Percentiles rank a stretch among this genome's conserved stretches.
phyloP scores from a whole-genome alignment of 2,329 filamentous ascomycete genomes.

The Phialophora macrospora region DNA sequence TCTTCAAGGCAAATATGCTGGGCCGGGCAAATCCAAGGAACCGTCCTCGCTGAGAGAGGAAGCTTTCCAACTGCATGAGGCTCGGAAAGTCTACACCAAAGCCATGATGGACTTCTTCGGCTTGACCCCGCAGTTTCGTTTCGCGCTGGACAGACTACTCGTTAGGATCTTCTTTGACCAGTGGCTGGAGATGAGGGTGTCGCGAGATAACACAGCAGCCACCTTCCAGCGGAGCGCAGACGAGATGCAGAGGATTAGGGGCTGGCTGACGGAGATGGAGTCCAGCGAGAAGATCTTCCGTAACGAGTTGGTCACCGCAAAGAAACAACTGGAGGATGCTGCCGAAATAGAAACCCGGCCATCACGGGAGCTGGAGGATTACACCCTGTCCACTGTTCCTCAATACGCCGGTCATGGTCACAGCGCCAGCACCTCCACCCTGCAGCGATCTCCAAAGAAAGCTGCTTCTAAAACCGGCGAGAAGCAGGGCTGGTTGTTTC shows the following conservation, averaged over 20 bases:
- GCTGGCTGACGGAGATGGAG: conserved; percentile 96
- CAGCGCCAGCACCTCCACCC: conserved; percentile 54
- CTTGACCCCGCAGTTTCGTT: conserved; percentile 81
- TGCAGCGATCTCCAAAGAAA: conserved; percentile 59
- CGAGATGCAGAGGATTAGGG: conserved; percentile 89
- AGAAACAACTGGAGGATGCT: conserved; percentile 79
- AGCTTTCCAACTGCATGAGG: conserved; percentile 93
- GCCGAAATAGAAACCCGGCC: conserved; percentile 74
- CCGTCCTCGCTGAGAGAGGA: conserved; percentile 89
- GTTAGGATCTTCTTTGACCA: conserved; percentile 84
- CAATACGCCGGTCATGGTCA: conserved; percentile 75
- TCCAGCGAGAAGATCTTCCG: conserved; percentile 81
- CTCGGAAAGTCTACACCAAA: conserved; percentile 85
- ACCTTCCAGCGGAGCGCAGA: conserved; percentile 69
- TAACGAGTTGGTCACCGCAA: conserved; percentile 76
- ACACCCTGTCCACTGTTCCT: conserved; percentile 85
- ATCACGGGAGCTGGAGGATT: conserved; percentile 90
- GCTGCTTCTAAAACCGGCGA: conserved; percentile 58
- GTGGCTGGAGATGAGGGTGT: conserved; percentile 81
- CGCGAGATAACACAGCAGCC: conserved; percentile 67
- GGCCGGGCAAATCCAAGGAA: conserved; percentile 91
- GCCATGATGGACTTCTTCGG: conserved; percentile 93
- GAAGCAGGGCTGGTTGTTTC: conserved; percentile 94
- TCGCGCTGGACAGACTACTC: conserved; percentile 81
- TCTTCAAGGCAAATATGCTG: conserved; percentile 77